Percentiles rank a stretch among this genome's conserved stretches.
phyloP scores from a whole-genome alignment of 768 basidiomycete species.

The Myochromella boudieri region DNA sequence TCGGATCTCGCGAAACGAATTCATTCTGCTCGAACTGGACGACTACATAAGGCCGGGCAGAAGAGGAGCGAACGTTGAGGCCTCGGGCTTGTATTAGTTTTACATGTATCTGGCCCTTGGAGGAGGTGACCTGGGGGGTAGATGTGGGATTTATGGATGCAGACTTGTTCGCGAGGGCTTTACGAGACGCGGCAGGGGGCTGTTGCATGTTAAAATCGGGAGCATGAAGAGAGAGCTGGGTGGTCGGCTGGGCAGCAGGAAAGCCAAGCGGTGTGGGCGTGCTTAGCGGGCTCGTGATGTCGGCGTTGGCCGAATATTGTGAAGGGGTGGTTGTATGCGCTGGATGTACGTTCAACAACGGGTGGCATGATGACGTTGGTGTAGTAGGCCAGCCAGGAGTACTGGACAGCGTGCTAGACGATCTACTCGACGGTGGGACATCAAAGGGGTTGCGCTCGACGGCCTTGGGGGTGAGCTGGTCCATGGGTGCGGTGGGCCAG shows the following conservation, averaged over 20 bases:
- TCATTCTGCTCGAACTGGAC: conserved; percentile 99
- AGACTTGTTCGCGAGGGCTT: conserved; percentile 22
- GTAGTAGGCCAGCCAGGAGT: conserved; percentile 17
- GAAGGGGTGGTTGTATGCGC: conserved; percentile 23
- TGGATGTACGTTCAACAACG: conserved; percentile 31
- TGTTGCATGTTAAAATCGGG: conserved; percentile 82
- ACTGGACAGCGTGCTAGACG: conserved; percentile 8
- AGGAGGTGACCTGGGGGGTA: conserved; percentile 31
- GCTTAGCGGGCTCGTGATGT: conserved; percentile 38
- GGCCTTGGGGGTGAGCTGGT: conserved; percentile 63
- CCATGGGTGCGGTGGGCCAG: conserved; percentile 54
- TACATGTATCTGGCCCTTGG: conserved; percentile 83
- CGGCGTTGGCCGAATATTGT: conserved; percentile 39
- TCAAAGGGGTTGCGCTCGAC: conserved; percentile 66
- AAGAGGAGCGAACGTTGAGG: conserved; percentile 67
- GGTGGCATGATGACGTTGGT: conserved; percentile 37
- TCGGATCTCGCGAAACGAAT: conserved; percentile 91
- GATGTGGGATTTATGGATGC: conserved; percentile 29
- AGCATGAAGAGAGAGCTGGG: conserved; percentile 77
- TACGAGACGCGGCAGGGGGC: conserved; percentile 45
- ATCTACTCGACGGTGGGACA: conserved; percentile 11
- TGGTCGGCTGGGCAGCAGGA: conserved; percentile 54
- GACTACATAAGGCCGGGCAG: conserved; percentile 87
- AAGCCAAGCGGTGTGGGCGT: conserved; percentile 50
- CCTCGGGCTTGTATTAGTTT: conserved; percentile 92